These are phyloP conservation scores for Scenedesmus sp. DNA, from an alignment of 163 green algal genomes.

Conservation along the genomic window DNA sequence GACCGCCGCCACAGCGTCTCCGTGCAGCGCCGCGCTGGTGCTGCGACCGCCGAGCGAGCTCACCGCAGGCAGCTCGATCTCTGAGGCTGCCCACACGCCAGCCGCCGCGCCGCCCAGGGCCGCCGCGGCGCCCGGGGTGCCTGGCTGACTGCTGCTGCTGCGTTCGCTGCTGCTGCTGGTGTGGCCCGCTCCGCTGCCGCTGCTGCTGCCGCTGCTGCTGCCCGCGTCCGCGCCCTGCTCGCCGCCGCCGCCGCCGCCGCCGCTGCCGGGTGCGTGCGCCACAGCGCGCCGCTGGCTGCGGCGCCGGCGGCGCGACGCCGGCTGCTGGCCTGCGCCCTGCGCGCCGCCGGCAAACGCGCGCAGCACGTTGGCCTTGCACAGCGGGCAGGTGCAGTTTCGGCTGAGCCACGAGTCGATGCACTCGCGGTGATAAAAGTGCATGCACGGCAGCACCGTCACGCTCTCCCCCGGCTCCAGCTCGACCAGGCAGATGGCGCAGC, in stretches of 20 bases:
- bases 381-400: conserved; percentile 41
- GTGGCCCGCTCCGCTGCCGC: neutral
- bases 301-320: conserved; percentile 10
- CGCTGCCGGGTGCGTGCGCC: neutral
- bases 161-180: neutral
- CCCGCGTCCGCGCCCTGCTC: too few species aligned
- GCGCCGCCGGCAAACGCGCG: neutral
- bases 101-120: too few species aligned
- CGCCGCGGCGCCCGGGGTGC: too few species aligned
- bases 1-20: neutral
- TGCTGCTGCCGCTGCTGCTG: neutral
- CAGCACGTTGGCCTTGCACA: conserved; percentile 45
- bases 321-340: conserved; percentile 15
- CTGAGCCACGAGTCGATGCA: conserved; percentile 42
- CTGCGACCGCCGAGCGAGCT: neutral
- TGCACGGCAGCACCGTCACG: conserved; percentile 44
- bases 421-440: conserved; percentile 48
- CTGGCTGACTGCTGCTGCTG: neutral
- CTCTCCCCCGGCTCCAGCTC: conserved; percentile 40
- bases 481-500: conserved; percentile 41
- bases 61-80: conserved; percentile 5
- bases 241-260: neutral
- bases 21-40: neutral
- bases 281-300: neutral
- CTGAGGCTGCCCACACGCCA: too few species aligned